Conservation (phyloP, 1,139 yeast species). For the Meyerozyma guilliermondii region DNA sequence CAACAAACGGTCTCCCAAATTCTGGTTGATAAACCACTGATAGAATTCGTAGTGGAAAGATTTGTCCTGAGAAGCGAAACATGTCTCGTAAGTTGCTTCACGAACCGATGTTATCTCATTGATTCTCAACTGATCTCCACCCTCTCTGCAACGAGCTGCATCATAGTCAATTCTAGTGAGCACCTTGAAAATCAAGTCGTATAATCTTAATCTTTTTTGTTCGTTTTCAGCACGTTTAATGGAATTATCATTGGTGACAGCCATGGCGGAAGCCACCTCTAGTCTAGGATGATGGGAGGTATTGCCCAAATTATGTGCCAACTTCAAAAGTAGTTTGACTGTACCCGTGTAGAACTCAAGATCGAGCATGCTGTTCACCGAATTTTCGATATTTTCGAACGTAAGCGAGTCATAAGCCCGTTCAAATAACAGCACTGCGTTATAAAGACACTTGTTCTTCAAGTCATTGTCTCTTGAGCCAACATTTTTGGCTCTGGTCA, state of each 20-base stretch:
- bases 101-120: conserved; percentile 58
- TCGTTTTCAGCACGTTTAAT: conserved; percentile 15
- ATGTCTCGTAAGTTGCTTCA: conserved; percentile 68
- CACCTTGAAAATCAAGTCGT: conserved; percentile 68
- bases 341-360: conserved; percentile 83
- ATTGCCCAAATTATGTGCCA: conserved; percentile 64
- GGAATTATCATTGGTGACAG: conserved; percentile 6
- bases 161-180: conserved; percentile 67
- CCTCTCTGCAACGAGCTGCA: conserved; percentile 50
- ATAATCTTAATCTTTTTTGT: conserved; percentile 50
- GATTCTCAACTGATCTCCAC: conserved; percentile 37
- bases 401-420: conserved; percentile 76
- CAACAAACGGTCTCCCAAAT: conserved; percentile 69
- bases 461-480: conserved; percentile 68
- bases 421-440: conserved; percentile 73
- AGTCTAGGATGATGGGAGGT: conserved; percentile 6
- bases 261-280: neutral
- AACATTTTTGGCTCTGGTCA: conserved; percentile 79
- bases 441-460: conserved; percentile 62
- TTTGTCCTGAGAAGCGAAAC: conserved; percentile 72
- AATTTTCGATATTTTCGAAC: conserved; percentile 75
- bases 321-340: conserved; percentile 72
- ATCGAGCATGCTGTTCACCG: conserved; percentile 71
- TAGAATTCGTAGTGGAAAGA: conserved; percentile 86
- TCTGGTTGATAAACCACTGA: conserved; percentile 85